Base-by-base conservation (phyloP, 2,329 filamentous ascomycete genomes). In the Cordyceps cateniannulata region DNA sequence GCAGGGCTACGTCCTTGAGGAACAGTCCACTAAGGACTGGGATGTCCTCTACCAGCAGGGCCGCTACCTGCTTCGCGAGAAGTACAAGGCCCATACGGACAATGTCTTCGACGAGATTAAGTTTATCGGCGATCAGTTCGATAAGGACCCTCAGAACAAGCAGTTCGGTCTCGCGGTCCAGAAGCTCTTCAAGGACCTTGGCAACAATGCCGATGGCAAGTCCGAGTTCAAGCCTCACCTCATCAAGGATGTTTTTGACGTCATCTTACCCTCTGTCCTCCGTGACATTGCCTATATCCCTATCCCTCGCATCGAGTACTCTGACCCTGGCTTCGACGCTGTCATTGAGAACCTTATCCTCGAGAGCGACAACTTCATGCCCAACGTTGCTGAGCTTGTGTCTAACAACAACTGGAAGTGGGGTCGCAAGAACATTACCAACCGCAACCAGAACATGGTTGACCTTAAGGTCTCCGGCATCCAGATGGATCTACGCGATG, bases 361-460 rank as follows among this genome's bases (percentile, higher is more conserved):
- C 57, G 95, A 99, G 78, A 93, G 91, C 66, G 93, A 98, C 79
- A 99, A 99, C 77, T 86, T 99, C 67, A 91, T 93, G 77, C 95
- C 95, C 65, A 99, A 99, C 68, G 82, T 93, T 5, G 75, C 96
- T 44, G 93, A 99, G 74, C 82, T 98, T 63, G 85, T 87, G 62
- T 95, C 86, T 71, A 93, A 98, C 77, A 95, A 98, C 79, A 96
- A 95, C 79, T 91, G 93, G 84, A 87, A 90, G 66, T 96, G 90
- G 87, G 95, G 93, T 42, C 91, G 95, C 71, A 97, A 96, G 86
- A 88, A 87, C 72, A 82, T 92, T 68, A 79, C 83, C 68, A 96
- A 84, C 81, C 91, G 88, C 80, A 88, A 86, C 74, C 88, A 90
- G 75, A 93, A 96, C 76, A 88, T 87, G 73, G 80, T 82, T 2